Evolutionary conservation across 2,329 filamentous ascomycete species (phyloP), one percentile per base, ranked within the genome.

Genomic region (Penicillium oxalicum): DNA sequence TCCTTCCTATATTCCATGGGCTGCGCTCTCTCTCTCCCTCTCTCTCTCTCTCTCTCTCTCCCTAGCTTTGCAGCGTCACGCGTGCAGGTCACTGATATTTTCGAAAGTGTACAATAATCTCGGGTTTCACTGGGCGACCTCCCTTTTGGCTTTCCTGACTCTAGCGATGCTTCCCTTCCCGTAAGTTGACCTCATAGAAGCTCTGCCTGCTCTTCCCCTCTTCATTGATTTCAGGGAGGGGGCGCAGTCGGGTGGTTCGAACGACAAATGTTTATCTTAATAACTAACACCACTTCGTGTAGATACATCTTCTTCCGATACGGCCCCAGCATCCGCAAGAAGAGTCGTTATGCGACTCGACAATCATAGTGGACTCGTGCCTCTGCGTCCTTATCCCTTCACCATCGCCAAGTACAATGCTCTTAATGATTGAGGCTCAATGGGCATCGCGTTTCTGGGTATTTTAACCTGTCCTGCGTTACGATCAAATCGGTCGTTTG

Each of bases 111-210:
- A 75, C 51, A 63, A 74, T 39, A 68, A 66, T 26, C 62, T 75
- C 12, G 70, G 69, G 26, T 74, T 68, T 49, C 69, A 74, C 50
- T 75, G 73, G 73, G 73, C 72, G 25, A 72, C 71, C 9, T 65
- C 69, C 5, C 57, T 75, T 9, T 58, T 74, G 9, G 73, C 65
- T 9, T 73, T 74, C 49, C 53, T 75, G 36, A 73, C 70, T 13
- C 58, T 74, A 35, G 60, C 57, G 40, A 74, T 74, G 70, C 55
- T 66, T 35, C 72, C 72, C 24, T 74, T 74, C 44, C 73, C 73
- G 71, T 74, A 63, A 63, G 70, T 70, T 50, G 40, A 27, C 36
- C 13, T 13, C 5, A 24, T 18, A 33, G 1, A 7, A 32, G 38
- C 7, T 40, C 12, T 12, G 40, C 32, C 25, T 32, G 44, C n/a